Base-by-base conservation (phyloP, 1,139 yeast species). In the Candida glucosophila region DNA sequence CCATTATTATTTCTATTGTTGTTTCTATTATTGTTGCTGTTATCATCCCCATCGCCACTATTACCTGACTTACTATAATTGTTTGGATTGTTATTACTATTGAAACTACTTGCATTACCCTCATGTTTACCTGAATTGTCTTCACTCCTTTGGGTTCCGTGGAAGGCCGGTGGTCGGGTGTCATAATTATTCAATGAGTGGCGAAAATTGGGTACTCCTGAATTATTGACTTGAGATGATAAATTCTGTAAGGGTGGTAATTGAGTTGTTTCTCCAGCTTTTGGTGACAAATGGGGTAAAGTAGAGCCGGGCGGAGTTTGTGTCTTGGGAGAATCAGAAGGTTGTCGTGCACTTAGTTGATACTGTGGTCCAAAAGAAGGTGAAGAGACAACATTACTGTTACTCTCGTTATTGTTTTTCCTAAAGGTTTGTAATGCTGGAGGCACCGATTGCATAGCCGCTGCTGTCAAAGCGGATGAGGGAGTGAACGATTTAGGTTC, bases 351-450 rank as follows among this genome's bases (percentile, higher is more conserved):
- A n/a, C 30, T 29, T 19, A 52, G 40, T 20, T 46, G 59, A 34
- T 51, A 63, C 36, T 62, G 70, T 2, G 70, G 67, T 2, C 68
- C 69, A 36, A 64, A 61, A 17, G 61, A 55, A 3, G 71, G 69
- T 4, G 67, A 59, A 3, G 51, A 36, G 17, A 43, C 33, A 12
- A 38, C 24, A 9, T 31, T 29, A 12, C 34, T 27, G 12, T 19
- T 10, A 7, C 12, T n/a, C 10, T 12, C 14, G 12, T 13, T 26
- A 16, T 39, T 22, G 15, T 28, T 17, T 17, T 15, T 22, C 5
- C 39, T 30, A 17, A 41, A 40, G 8, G 46, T 29, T n/a, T 48
- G 52, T 24, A 55, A 39, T 3, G 60, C 49, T 6, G 67, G 67
- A 4, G 29, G 22, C 12, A 39, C 29, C 22, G 28, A 40, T 6